Evolutionary conservation across 31 red algal species (phyloP).

Genomic region (Porphyra umbilicalis): DNA sequence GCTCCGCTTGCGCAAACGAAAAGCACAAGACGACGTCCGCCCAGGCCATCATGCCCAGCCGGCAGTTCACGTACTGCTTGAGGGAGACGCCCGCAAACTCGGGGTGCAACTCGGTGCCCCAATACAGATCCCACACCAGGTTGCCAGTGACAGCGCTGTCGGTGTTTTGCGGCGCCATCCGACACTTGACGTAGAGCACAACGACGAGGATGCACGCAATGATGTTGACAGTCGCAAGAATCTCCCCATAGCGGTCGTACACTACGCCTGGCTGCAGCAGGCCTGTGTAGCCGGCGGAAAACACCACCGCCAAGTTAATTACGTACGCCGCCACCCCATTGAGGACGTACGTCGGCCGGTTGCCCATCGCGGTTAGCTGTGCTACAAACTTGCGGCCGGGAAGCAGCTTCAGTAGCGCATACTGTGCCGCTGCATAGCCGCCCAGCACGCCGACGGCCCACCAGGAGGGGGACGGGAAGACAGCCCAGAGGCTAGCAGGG

Average conservation of each 20-base stretch:
- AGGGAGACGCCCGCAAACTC: constrained; percentile 54
- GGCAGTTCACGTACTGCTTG: constrained; percentile 77
- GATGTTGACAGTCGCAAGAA: constrained; percentile 36
- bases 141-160: constrained; percentile 40
- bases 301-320: constrained; percentile 17
- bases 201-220: constrained; percentile 25
- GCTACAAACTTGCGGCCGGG: constrained; percentile 38
- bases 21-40: constrained; percentile 58
- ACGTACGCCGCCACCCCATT: constrained; percentile 52
- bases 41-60: constrained; percentile 92
- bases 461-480: background rate
- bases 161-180: constrained; percentile 40
- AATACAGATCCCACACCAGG: constrained; percentile 65
- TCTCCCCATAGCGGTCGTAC: constrained; percentile 31
- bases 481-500: background rate
- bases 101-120: constrained; percentile 83
- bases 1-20: constrained; percentile 37
- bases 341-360: constrained; percentile 39
- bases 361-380: constrained; percentile 55
- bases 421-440: background rate
- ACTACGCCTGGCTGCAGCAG: constrained; percentile 17
- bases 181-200: constrained; percentile 37
- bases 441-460: background rate
- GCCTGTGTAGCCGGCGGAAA: constrained; percentile 1
- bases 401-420: constrained; percentile 5